Conservation (phyloP, 116 monocot genomes). For the Phalaenopsis hybrid region DNA sequence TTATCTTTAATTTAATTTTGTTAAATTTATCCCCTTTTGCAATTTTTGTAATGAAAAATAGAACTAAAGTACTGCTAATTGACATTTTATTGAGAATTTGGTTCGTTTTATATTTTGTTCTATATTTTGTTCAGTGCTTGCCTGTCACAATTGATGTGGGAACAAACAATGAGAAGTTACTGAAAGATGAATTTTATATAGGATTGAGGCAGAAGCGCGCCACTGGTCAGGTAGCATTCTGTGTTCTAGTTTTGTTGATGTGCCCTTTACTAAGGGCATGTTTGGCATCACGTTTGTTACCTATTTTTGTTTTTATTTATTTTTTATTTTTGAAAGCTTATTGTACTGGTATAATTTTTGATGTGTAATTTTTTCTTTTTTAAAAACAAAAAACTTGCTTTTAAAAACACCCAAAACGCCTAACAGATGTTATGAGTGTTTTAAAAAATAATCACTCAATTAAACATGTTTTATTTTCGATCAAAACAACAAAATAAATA, state of each 20-base stretch:
- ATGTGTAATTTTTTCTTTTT: no score
- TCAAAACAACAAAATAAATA: no score
- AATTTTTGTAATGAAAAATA: background rate
- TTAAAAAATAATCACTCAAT: no score
- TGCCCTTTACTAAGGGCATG: background rate
- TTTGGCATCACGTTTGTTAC: no score
- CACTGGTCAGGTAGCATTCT: conserved; percentile 54
- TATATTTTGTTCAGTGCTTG: no score
- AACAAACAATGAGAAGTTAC: conserved; percentile 76
- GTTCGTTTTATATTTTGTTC: conserved; percentile 1
- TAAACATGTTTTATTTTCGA: no score
- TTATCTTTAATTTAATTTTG: background rate
- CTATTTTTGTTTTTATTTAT: no score
- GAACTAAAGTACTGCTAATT: background rate
- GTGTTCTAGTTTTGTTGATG: background rate
- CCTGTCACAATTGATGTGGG: conserved; percentile 96
- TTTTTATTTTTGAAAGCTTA: no score
- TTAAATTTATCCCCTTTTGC: background rate
- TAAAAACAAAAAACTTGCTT: no score
- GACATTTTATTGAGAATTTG: background rate
- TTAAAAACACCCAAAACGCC: no score
- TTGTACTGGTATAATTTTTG: no score
- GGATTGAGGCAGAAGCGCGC: conserved; percentile 77
- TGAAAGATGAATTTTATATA: conserved; percentile 92
- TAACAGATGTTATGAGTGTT: no score